phyloP scores from a whole-genome alignment of 129 eudicot species.

The Pittosporum tobira region DNA sequence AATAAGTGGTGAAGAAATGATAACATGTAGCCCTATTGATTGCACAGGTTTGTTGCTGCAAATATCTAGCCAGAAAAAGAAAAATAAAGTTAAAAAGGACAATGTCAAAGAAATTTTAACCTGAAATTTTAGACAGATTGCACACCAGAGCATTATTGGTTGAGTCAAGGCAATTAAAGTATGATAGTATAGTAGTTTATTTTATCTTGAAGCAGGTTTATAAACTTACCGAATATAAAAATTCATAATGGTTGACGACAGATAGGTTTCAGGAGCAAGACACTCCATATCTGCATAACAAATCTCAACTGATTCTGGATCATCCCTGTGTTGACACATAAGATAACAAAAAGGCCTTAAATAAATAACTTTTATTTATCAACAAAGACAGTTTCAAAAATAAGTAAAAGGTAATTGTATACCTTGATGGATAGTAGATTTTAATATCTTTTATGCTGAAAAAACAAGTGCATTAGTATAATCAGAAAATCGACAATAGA shows the following conservation, averaged over 20 bases:
- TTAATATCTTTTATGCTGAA: constrained; percentile 42
- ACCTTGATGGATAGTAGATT: constrained; percentile 85
- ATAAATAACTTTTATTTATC: background rate
- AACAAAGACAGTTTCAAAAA: background rate
- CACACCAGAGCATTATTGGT: background rate
- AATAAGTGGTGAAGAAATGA: constrained; percentile 83
- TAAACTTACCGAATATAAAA: constrained; percentile 65
- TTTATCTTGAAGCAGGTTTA: constrained; percentile 1
- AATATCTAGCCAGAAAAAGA: constrained; percentile 44
- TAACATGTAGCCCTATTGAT: constrained; percentile 19
- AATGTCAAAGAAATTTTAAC: background rate
- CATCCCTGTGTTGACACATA: constrained; percentile 37
- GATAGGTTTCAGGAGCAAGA: constrained; percentile 62
- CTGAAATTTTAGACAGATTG: constrained; percentile 3
- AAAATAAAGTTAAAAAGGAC: constrained; percentile 1
- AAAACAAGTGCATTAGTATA: background rate
- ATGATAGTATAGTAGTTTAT: too few species aligned
- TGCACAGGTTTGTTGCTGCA: constrained; percentile 40
- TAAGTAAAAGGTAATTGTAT: constrained; percentile 6
- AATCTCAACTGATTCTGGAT: constrained; percentile 61
- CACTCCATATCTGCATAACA: constrained; percentile 49
- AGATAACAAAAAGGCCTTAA: background rate
- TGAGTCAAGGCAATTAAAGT: background rate
- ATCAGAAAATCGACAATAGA: constrained; percentile 1
- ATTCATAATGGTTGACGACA: constrained; percentile 79